Percentiles rank a stretch among this genome's conserved stretches.
phyloP scores from a whole-genome alignment of 495 filamentous ascomycete genomes.

The Cenococcum geophilum region DNA sequence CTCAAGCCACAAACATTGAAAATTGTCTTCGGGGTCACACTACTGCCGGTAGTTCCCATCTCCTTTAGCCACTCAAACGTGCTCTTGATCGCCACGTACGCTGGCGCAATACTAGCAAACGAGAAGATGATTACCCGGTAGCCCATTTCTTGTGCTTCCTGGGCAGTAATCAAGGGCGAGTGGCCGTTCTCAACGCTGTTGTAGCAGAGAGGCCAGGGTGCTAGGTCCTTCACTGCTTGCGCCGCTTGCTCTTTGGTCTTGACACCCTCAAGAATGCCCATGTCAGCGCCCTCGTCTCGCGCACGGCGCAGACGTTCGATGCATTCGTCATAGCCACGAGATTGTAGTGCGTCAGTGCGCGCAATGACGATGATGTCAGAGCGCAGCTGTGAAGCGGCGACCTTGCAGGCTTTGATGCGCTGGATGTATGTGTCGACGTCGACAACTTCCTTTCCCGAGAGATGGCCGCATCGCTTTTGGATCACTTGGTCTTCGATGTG shows the following conservation, averaged over 20 bases:
- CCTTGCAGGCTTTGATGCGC: conserved; percentile 27
- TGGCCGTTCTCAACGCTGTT: conserved; percentile 28
- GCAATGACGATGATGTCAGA: conserved; percentile 34
- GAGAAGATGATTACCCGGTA: conserved; percentile 30
- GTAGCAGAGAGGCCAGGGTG: conserved; percentile 20
- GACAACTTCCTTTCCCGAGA: conserved; percentile 33
- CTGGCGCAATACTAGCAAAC: conserved; percentile 19
- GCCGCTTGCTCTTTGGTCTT: conserved; percentile 21
- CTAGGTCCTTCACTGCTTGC: conserved; percentile 17
- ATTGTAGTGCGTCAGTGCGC: conserved; percentile 32
- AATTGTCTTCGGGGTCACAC: conserved; percentile 19
- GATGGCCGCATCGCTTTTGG: conserved; percentile 36
- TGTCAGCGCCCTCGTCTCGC: conserved; percentile 28
- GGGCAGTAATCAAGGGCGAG: conserved; percentile 22
- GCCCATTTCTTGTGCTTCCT: conserved; percentile 29
- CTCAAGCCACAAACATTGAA: conserved; percentile 27
- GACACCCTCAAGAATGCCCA: conserved; percentile 31
- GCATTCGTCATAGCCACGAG: conserved; percentile 28
- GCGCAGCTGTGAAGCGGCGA: conserved; percentile 16
- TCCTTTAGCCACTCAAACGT: conserved; percentile 23
- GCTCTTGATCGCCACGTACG: conserved; percentile 19
- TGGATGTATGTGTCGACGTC: conserved; percentile 21
- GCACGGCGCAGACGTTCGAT: conserved; percentile 27
- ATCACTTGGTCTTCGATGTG: conserved; percentile 37
- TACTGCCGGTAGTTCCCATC: conserved; percentile 14